A percentile compares a stretch with the other conserved stretches of the same genome.
These are phyloP conservation scores for Purshia tridentata DNA, from an alignment of 306 rosid species.

Conservation along the genomic window DNA sequence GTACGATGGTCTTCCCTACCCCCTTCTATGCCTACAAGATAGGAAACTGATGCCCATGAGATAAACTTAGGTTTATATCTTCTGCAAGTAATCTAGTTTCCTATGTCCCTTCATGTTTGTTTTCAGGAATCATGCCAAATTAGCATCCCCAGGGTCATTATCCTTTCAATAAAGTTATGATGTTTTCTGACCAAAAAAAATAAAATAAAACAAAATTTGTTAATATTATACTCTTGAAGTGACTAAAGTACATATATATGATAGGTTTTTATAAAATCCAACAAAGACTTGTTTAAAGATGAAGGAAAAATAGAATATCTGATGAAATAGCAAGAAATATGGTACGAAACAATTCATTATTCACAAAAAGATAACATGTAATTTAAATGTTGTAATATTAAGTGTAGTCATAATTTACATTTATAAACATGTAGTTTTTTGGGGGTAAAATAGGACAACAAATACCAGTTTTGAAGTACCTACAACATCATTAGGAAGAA, in stretches of 20 bases:
- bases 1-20: no score
- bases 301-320: not conserved
- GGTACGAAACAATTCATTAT: not conserved
- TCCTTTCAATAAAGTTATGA: no score
- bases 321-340: not conserved
- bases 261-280: not conserved
- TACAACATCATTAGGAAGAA: not conserved
- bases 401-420: not conserved
- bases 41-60: no score
- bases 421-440: not conserved
- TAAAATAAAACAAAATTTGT: not conserved
- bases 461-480: not conserved
- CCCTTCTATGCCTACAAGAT: no score
- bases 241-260: not conserved
- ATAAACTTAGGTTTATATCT: no score
- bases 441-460: not conserved
- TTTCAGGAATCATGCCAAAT: no score
- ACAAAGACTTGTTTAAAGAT: not conserved
- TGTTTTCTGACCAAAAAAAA: not conserved
- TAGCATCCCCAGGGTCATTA: no score
- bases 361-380: not conserved
- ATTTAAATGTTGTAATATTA: not conserved
- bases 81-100: no score
- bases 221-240: not conserved
- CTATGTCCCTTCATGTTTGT: no score